These are phyloP conservation scores for Podila clonocystis DNA, from an alignment of 192 early-diverging fungal species.

Conservation along the genomic window DNA sequence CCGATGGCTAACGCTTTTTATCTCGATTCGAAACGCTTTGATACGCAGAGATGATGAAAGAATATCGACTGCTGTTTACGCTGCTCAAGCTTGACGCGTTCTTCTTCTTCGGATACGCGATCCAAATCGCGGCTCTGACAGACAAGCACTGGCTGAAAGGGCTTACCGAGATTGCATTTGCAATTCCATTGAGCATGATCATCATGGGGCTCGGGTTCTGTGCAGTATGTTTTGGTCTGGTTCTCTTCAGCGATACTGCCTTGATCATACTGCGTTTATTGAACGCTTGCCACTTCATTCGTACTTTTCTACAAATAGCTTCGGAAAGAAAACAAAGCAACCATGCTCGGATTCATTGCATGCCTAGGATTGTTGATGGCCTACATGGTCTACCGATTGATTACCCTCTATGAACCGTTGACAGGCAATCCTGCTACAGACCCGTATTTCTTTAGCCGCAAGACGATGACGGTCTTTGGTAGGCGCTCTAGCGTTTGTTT, in stretches of 20 bases:
- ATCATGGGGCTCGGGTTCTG: slow-evolving; percentile 31
- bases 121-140: slow-evolving; percentile 31
- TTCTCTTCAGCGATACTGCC: background rate
- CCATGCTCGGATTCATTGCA: slow-evolving; percentile 41
- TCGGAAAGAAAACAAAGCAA: slow-evolving; percentile 41
- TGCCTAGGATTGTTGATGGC: slow-evolving; percentile 30
- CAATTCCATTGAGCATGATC: slow-evolving; percentile 26
- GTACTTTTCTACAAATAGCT: slow-evolving; percentile 3
- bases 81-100: slow-evolving; percentile 51
- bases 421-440: slow-evolving; percentile 29
- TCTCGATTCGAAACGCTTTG: background rate
- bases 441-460: slow-evolving; percentile 42
- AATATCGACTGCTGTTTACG: slow-evolving; percentile 43
- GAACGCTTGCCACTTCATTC: background rate
- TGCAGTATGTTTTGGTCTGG: slow-evolving; percentile 10
- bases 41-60: slow-evolving; percentile 45
- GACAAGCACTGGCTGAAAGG: slow-evolving; percentile 40
- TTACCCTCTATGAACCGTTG: slow-evolving; percentile 14
- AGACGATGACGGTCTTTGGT: slow-evolving; percentile 52
- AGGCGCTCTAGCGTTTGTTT: background rate
- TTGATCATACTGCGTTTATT: background rate
- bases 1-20: background rate
- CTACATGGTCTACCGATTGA: slow-evolving; percentile 29
- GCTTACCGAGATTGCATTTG: slow-evolving; percentile 29
- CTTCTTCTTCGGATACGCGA: slow-evolving; percentile 50